Evolutionary conservation across 345 rosid species (phyloP).

Genomic region (Eucalyptus marginata): DNA sequence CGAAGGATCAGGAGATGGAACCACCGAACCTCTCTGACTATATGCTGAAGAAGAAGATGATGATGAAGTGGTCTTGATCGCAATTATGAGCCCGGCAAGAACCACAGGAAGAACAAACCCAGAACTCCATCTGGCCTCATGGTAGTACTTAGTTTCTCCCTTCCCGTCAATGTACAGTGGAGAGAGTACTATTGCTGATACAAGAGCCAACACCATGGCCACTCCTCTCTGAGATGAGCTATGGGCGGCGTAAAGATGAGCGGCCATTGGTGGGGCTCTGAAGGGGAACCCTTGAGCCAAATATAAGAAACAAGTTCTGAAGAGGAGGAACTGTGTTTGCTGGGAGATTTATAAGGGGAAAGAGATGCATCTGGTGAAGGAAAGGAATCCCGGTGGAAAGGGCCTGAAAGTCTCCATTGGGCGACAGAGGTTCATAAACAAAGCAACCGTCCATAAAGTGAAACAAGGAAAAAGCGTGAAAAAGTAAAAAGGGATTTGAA

Average conservation of each 20-base stretch:
- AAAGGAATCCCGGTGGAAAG: conserved; percentile 21
- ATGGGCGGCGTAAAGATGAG: background rate
- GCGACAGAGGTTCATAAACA: background rate
- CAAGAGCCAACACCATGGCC: conserved; percentile 53
- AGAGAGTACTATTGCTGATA: conserved; percentile 31
- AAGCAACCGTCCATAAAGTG: conserved; percentile 35
- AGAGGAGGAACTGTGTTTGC: background rate
- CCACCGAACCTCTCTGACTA: background rate
- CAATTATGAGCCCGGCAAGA: conserved; percentile 42
- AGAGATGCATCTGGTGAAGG: background rate
- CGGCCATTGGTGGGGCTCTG: conserved; percentile 14
- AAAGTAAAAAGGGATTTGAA: background rate
- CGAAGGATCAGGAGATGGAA: conserved; percentile 31
- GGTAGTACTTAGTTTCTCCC: background rate
- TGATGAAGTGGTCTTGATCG: conserved; percentile 32
- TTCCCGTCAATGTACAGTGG: conserved; percentile 22
- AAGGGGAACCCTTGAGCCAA: background rate
- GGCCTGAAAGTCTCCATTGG: background rate
- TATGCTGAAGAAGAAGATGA: background rate
- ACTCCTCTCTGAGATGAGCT: conserved; percentile 34
- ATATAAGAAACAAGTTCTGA: background rate
- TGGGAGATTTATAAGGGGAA: conserved; percentile 5
- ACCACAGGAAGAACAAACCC: conserved; percentile 45
- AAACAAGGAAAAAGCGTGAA: background rate
- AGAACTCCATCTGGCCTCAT: conserved; percentile 25